Percentiles rank a stretch among this genome's conserved stretches.
Conservation (phyloP, 306 rosid species). For the Aeschynomene evenia region DNA sequence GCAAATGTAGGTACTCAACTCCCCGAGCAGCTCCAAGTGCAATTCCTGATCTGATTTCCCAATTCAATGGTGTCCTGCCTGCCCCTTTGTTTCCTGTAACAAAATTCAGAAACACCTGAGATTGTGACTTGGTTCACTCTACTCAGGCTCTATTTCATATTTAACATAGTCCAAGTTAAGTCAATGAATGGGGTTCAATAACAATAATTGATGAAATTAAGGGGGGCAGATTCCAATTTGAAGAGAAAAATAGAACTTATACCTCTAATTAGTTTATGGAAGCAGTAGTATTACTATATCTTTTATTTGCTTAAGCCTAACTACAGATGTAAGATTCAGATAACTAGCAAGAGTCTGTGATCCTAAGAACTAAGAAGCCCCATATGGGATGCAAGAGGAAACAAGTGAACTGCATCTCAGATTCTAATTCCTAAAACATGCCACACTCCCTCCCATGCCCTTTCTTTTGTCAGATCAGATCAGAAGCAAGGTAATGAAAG, state of each 20-base stretch:
- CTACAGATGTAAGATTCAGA: slow-evolving; percentile 2
- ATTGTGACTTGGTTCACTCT: not conserved
- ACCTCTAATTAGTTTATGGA: not conserved
- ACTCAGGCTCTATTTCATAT: not conserved
- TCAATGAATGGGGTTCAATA: not conserved
- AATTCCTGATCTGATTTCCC: slow-evolving; percentile 62
- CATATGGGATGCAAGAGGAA: slow-evolving; percentile 2
- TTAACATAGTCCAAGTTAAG: not conserved
- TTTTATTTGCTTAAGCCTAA: not conserved
- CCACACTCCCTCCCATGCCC: not conserved
- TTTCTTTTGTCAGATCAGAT: slow-evolving; percentile 11
- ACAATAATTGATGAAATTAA: not conserved
- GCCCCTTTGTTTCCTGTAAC: slow-evolving; percentile 63
- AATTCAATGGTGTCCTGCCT: slow-evolving; percentile 65
- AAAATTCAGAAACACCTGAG: slow-evolving; percentile 18
- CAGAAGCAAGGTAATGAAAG: slow-evolving; percentile 14
- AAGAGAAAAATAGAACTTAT: not conserved
- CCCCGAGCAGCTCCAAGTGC: slow-evolving; percentile 74
- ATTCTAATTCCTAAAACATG: slow-evolving; percentile 10
- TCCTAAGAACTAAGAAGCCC: slow-evolving; percentile 10
- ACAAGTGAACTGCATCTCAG: slow-evolving; percentile 10
- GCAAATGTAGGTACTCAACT: slow-evolving; percentile 61
- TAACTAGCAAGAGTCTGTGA: not conserved
- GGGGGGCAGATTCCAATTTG: not conserved
- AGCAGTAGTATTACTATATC: not conserved